phyloP scores from a whole-genome alignment of 768 basidiomycete genomes.

The Russula foetens region DNA sequence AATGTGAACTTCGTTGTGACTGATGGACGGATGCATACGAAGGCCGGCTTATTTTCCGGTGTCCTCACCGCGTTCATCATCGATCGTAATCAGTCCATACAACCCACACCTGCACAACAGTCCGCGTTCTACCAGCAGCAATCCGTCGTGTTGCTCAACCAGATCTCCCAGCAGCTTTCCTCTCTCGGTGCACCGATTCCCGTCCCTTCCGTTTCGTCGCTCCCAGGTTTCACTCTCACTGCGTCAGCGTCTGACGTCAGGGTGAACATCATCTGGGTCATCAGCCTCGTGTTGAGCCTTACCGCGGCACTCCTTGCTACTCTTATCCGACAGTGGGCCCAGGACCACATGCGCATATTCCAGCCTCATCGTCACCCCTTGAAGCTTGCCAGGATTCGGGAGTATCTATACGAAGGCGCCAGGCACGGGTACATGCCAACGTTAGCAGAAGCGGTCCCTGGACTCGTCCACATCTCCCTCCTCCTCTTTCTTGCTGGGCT shows the following conservation, averaged over 20 bases:
- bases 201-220: neutral
- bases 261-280: conserved; percentile 37
- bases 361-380: conserved; percentile 23
- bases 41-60: conserved; percentile 18
- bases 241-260: conserved; percentile 29
- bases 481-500: conserved; percentile 44
- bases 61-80: conserved; percentile 11
- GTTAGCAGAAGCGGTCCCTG: conserved; percentile 37
- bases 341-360: conserved; percentile 28
- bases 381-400: conserved; percentile 34
- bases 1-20: neutral
- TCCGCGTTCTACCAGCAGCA: neutral
- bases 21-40: neutral
- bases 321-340: conserved; percentile 42
- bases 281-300: conserved; percentile 31
- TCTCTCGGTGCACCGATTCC: neutral
- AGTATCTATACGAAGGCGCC: conserved; percentile 31
- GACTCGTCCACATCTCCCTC: conserved; percentile 42
- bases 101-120: conserved; percentile 4
- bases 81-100: conserved; percentile 9
- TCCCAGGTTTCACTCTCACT: neutral
- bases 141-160: neutral
- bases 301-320: conserved; percentile 38
- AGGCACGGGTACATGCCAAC: conserved; percentile 33
- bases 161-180: conserved; percentile 7